Conservation (phyloP, 2,329 filamentous ascomycete genomes). For the Grosmannia huntii region DNA sequence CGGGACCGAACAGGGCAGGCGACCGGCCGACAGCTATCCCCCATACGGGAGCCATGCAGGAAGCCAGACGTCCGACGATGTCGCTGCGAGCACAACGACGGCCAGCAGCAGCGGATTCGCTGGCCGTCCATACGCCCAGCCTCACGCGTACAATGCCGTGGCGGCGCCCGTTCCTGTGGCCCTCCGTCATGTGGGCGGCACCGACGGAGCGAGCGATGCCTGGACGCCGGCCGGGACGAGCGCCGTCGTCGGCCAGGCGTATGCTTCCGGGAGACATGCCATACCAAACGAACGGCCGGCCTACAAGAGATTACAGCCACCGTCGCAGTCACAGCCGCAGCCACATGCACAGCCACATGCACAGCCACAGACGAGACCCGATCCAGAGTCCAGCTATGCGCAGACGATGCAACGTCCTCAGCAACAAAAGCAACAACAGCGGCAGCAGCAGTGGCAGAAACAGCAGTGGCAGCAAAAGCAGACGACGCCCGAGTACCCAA, state of each 20-base stretch:
- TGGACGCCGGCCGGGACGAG: neutral
- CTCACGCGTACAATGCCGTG: neutral
- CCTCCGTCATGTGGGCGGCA: neutral
- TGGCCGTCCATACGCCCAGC: neutral
- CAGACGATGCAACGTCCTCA: conserved; percentile 12
- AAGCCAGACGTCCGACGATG: neutral
- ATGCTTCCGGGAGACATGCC: neutral
- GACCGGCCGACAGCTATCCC: neutral
- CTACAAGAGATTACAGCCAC: neutral
- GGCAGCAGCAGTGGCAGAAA: neutral
- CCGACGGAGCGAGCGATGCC: neutral
- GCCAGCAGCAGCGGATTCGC: neutral
- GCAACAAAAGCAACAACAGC: neutral
- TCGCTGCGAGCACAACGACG: neutral
- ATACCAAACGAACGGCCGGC: neutral
- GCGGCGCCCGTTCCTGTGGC: neutral
- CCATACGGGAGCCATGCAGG: neutral
- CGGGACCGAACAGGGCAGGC: neutral
- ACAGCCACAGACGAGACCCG: no score
- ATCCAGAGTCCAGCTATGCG: neutral
- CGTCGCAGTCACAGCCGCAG: neutral
- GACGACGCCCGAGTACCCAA: neutral
- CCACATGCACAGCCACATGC: neutral
- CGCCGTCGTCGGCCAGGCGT: neutral
- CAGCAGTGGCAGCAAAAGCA: conserved; percentile 5